Percentiles rank a stretch among this genome's conserved stretches.
These are phyloP conservation scores for Keqinozyma sinolaborantium DNA, from an alignment of 1,139 yeast genomes.

Conservation along the genomic window DNA sequence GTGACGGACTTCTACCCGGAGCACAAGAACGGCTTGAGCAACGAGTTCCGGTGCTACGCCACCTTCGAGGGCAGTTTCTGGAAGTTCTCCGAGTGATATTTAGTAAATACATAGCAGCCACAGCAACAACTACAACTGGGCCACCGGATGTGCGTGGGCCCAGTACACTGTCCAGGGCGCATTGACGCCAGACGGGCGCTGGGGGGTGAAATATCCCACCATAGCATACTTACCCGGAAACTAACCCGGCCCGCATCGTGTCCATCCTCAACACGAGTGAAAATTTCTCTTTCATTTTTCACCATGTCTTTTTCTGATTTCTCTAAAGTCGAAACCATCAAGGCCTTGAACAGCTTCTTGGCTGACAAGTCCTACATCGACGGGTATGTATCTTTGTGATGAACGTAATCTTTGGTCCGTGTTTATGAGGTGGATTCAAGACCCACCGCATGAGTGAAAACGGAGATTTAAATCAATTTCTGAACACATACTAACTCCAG, in stretches of 20 bases:
- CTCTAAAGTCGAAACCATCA: conserved; percentile 77
- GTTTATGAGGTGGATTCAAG: conserved; percentile 93
- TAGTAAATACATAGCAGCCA: conserved; percentile 1
- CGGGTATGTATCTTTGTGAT: conserved; percentile 77
- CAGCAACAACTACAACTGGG: too few relatives aligned
- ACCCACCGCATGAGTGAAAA: conserved; percentile 91
- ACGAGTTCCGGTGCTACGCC: conserved; percentile 86
- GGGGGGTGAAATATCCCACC: too few relatives aligned
- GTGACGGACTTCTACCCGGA: conserved; percentile 72
- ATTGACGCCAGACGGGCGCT: too few relatives aligned
- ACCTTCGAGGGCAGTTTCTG: conserved; percentile 52
- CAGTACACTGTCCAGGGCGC: too few relatives aligned
- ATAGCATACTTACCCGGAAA: background rate
- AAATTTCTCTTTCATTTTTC: conserved; percentile 1
- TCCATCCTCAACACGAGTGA: background rate
- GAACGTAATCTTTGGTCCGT: conserved; percentile 86
- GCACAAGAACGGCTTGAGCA: conserved; percentile 81
- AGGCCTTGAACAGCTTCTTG: conserved; percentile 82
- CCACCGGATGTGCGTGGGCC: too few relatives aligned
- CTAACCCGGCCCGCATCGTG: conserved; percentile 1
- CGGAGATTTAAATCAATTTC: conserved; percentile 48
- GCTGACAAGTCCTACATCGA: conserved; percentile 91
- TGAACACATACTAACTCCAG: conserved; percentile 37
- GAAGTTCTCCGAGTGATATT: conserved; percentile 19
- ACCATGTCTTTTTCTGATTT: conserved; percentile 75